Evolutionary conservation across 2,329 filamentous ascomycete genomes (phyloP), one percentile per base, ranked within the genome.

Genomic region (Alternaria ethzedia): DNA sequence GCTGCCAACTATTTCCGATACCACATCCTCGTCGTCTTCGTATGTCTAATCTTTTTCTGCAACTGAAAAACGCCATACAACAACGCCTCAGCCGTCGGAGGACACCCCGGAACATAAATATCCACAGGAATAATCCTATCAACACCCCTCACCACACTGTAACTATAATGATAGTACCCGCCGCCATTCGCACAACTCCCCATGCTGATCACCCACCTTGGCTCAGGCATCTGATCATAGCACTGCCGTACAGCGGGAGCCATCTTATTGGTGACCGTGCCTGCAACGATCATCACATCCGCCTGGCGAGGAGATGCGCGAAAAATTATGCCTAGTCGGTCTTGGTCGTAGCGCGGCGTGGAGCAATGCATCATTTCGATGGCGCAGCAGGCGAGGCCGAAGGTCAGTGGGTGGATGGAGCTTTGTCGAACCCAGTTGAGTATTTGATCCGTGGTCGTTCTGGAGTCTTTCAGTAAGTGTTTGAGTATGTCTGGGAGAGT

Each of bases 251-350:
- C 83, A 36, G 94, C 94, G 2, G 94, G 92, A 1, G 93, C 93
- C 94, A 97, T 97, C 85, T 97, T 97, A 86, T 97, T 97, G 71
- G 93, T 96, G 65, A 97, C 87, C 25, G 94, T 97, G 60, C 94
- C 94, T 17, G 94, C 93, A 23, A 97, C 93, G 75, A 97, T 96
- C 93, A 97, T 96, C 69, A 97, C 91, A 80, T 97, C 93, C 59
- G 92, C 93, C 82, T 96, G 93, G 67, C 93, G 90, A 6, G 93
- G 93, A 11, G 92, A 95, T 59, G 93, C 93, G 75, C 93, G 90
- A 87, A 96, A 96, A 80, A 96, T 96, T 79, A 96, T 96, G 73
- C 93, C 93, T 58, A 96, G 86, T 49, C 93, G 89, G 83, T 97
- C 93, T 79, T 96, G 92, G 78, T 96, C 93, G 87, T 96, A 96